These are phyloP conservation scores for Apiotrichum akiyoshidainum DNA, from an alignment of 1,284 basidiomycete genomes.

Conservation along the genomic window DNA sequence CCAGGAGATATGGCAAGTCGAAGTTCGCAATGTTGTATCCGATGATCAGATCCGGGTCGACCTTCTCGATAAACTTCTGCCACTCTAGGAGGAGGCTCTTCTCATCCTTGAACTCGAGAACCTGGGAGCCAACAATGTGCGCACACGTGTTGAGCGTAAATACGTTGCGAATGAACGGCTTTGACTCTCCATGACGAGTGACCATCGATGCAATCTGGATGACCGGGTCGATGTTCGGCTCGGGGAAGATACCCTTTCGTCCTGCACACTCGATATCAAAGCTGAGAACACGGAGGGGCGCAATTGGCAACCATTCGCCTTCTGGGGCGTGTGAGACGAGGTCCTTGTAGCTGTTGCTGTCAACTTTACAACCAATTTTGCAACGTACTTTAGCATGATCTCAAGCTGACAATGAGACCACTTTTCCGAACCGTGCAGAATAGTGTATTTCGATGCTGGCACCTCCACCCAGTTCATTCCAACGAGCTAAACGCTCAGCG, in stretches of 20 bases:
- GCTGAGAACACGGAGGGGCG: slow-evolving; percentile 84
- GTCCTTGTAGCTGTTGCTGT: slow-evolving; percentile 62
- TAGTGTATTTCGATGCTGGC: slow-evolving; percentile 70
- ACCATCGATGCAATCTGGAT: slow-evolving; percentile 99
- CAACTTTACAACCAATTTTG: not conserved
- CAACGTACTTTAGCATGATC: slow-evolving; percentile 64
- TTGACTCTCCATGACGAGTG: slow-evolving; percentile 82
- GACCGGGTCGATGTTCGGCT: slow-evolving; percentile 80
- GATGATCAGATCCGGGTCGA: slow-evolving; percentile 88
- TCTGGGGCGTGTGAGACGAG: slow-evolving; percentile 86
- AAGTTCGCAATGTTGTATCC: slow-evolving; percentile 90
- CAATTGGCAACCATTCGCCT: slow-evolving; percentile 82
- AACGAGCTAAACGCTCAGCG: slow-evolving; percentile 61
- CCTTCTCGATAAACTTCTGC: slow-evolving; percentile 78
- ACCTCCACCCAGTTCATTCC: slow-evolving; percentile 98
- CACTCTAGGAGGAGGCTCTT: slow-evolving; percentile 68
- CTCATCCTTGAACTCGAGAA: slow-evolving; percentile 79
- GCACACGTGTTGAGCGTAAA: slow-evolving; percentile 91
- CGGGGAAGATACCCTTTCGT: slow-evolving; percentile 91
- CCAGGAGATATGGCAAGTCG: slow-evolving; percentile 90
- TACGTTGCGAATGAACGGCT: slow-evolving; percentile 92
- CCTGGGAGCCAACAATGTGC: slow-evolving; percentile 90
- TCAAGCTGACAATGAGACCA: slow-evolving; percentile 84
- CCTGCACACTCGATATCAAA: slow-evolving; percentile 98
- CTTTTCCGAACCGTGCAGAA: slow-evolving; percentile 60